phyloP scores from a whole-genome alignment of 495 filamentous ascomycete genomes.

The Rusavskia elegans region DNA sequence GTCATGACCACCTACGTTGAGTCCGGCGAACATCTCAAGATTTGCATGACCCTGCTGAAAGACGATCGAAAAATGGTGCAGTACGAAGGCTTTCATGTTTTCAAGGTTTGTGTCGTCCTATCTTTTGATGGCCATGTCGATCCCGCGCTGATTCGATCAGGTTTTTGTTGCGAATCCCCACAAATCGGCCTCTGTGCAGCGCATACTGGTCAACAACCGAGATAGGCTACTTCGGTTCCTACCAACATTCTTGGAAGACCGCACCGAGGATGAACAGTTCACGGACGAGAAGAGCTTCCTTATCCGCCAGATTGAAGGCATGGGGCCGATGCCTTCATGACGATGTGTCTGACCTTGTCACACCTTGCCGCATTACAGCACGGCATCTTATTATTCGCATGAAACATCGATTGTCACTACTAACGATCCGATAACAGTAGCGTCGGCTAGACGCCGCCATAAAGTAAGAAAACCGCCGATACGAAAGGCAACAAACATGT shows the following conservation, averaged over 20 bases:
- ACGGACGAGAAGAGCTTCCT: conserved; percentile 94
- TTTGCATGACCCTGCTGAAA: conserved; percentile 89
- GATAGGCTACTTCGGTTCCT: conserved; percentile 80
- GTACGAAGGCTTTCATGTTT: conserved; percentile 98
- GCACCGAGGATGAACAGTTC: conserved; percentile 96
- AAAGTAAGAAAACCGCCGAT: too few species aligned
- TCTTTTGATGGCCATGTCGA: background rate
- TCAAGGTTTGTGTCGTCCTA: conserved; percentile 47
- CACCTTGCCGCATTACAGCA: too few species aligned
- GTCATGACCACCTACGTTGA: conserved; percentile 98
- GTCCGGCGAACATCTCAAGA: conserved; percentile 84
- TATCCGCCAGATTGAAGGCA: conserved; percentile 78
- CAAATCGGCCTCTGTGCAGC: conserved; percentile 85
- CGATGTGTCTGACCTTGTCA: too few species aligned
- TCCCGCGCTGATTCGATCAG: conserved; percentile 18
- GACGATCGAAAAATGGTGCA: conserved; percentile 98
- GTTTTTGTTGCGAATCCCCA: conserved; percentile 97
- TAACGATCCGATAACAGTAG: too few species aligned
- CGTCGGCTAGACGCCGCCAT: too few species aligned
- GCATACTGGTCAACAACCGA: conserved; percentile 89
- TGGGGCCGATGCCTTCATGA: conserved; percentile 47
- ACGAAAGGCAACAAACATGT: too few species aligned
- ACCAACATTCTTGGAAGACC: conserved; percentile 80
- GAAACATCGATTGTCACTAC: too few species aligned
- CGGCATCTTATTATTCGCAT: too few species aligned